phyloP scores from a whole-genome alignment of 2,329 filamentous ascomycete species.

The Exophiala oligosperma region DNA sequence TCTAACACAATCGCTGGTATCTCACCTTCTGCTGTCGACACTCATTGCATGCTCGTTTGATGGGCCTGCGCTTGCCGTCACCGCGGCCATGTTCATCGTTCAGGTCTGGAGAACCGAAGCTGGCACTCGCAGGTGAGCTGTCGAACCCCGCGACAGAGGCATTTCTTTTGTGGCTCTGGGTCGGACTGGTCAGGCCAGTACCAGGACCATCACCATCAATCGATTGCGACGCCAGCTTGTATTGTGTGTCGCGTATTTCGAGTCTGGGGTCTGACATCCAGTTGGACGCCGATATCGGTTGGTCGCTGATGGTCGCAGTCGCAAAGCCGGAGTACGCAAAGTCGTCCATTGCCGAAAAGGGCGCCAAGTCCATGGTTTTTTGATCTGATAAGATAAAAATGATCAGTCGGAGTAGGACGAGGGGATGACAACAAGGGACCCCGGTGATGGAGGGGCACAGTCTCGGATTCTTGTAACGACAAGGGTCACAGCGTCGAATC shows the following conservation, averaged over 20 bases:
- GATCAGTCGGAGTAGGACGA: neutral
- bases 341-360: neutral
- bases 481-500: neutral
- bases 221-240: conserved; percentile 28
- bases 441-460: no score
- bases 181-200: conserved; percentile 27
- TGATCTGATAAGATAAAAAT: conserved; percentile 26
- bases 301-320: conserved; percentile 3
- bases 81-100: conserved; percentile 43
- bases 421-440: neutral
- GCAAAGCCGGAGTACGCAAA: neutral
- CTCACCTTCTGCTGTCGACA: conserved; percentile 69
- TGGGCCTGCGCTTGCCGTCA: conserved; percentile 44
- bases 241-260: conserved; percentile 8
- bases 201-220: conserved; percentile 26
- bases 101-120: conserved; percentile 33
- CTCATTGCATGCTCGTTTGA: conserved; percentile 68
- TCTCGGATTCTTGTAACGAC: no score
- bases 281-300: conserved; percentile 14
- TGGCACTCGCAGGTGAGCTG: conserved; percentile 44
- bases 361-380: conserved; percentile 2
- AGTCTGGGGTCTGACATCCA: neutral
- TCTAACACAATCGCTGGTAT: neutral
- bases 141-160: conserved; percentile 45
- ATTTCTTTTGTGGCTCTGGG: conserved; percentile 43